These are phyloP conservation scores for Hansenula sp. DNA, from an alignment of 1,139 yeast genomes.

Conservation along the genomic window DNA sequence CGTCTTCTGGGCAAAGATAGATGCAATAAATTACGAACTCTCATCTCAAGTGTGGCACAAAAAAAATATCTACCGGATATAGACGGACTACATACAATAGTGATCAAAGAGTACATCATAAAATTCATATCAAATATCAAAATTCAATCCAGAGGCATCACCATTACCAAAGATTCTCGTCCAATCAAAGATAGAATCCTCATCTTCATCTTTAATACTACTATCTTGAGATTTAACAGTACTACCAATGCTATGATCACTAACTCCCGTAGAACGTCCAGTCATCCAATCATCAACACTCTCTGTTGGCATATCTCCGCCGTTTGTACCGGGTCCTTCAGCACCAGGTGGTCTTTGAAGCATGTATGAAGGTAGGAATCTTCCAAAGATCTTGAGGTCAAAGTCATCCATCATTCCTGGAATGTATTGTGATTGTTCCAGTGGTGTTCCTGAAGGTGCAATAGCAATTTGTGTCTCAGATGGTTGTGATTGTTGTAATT, in stretches of 20 bases:
- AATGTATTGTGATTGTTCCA: constrained; percentile 21
- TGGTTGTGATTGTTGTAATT: neutral
- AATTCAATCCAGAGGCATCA: neutral
- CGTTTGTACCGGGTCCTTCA: neutral
- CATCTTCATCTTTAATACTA: constrained; percentile 12
- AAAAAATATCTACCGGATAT: too few species aligned
- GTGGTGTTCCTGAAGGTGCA: constrained; percentile 1
- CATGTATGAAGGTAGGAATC: constrained; percentile 79
- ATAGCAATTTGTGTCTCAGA: neutral
- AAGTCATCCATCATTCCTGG: constrained; percentile 79
- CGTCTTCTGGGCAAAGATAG: too few species aligned
- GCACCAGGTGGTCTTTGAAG: constrained; percentile 28
- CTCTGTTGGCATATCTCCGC: constrained; percentile 1
- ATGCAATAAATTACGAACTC: too few species aligned
- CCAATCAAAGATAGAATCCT: constrained; percentile 12
- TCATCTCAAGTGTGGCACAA: too few species aligned
- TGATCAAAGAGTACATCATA: too few species aligned
- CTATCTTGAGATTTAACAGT: neutral
- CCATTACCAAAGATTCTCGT: constrained; percentile 13
- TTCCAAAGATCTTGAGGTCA: constrained; percentile 78
- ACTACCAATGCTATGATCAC: constrained; percentile 2
- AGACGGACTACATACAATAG: too few species aligned
- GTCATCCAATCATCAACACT: neutral
- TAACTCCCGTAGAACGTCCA: neutral
- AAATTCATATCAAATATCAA: neutral